A percentile compares a stretch with the other conserved stretches of the same genome.
phyloP scores from a whole-genome alignment of 805 yeast genomes.

The Candida vaughaniae region DNA sequence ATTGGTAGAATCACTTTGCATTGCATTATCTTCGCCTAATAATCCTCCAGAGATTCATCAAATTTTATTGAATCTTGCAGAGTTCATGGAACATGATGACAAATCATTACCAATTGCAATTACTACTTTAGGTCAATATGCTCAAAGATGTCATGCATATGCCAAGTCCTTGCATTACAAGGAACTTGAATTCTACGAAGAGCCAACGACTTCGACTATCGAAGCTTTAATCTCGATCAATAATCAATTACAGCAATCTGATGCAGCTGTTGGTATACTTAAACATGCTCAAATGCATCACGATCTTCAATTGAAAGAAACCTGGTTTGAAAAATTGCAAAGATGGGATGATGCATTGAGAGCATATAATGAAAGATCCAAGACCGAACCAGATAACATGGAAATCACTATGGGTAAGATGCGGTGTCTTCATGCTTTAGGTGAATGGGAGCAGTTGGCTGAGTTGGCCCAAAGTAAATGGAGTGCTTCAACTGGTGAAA shows the following conservation, averaged over 20 bases:
- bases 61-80: slow-evolving; percentile 83
- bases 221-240: slow-evolving; percentile 91
- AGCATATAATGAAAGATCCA: slow-evolving; percentile 82
- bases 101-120: slow-evolving; percentile 89
- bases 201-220: slow-evolving; percentile 86
- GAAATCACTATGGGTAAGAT: slow-evolving; percentile 96
- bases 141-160: slow-evolving; percentile 94
- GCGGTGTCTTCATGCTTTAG: slow-evolving; percentile 97
- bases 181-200: slow-evolving; percentile 91
- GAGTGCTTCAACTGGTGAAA: slow-evolving; percentile 70
- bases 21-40: slow-evolving; percentile 84
- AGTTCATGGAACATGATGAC: slow-evolving; percentile 96
- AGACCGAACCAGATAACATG: slow-evolving; percentile 61
- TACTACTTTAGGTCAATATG: slow-evolving; percentile 87
- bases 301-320: slow-evolving; percentile 86
- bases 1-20: slow-evolving; percentile 77
- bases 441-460: slow-evolving; percentile 94
- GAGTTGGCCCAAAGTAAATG: slow-evolving; percentile 85
- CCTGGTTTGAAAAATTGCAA: slow-evolving; percentile 96
- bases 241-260: slow-evolving; percentile 92
- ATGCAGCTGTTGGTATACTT: slow-evolving; percentile 95
- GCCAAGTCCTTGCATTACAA: slow-evolving; percentile 96
- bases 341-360: slow-evolving; percentile 97
- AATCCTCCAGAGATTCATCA: slow-evolving; percentile 96
- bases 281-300: slow-evolving; percentile 93